Percentiles rank a stretch among this genome's conserved stretches.
phyloP scores from a whole-genome alignment of 345 rosid genomes.

The Lepidium africanum region DNA sequence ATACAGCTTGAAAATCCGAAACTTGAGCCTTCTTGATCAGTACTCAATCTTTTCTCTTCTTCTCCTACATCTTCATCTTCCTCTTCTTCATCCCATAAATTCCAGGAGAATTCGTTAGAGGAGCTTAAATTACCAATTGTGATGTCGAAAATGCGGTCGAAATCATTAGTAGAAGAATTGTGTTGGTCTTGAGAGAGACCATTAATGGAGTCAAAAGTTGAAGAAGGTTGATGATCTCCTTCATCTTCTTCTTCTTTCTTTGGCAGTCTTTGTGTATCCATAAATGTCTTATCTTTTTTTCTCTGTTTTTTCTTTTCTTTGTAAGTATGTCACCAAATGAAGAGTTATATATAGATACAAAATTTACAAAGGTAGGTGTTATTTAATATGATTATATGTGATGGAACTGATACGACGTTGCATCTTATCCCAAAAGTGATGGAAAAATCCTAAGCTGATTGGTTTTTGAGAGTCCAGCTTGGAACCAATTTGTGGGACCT shows the following conservation, averaged over 20 bases:
- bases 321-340: slow-evolving; percentile 3
- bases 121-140: slow-evolving; percentile 23
- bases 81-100: slow-evolving; percentile 22
- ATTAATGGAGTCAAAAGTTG: neutral
- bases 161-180: neutral
- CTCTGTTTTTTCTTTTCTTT: slow-evolving; percentile 8
- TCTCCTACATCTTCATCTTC: slow-evolving; percentile 11
- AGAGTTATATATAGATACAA: neutral
- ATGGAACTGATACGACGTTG: slow-evolving; percentile 20
- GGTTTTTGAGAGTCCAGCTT: slow-evolving; percentile 23
- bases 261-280: slow-evolving; percentile 19
- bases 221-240: slow-evolving; percentile 16
- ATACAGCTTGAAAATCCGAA: slow-evolving; percentile 22
- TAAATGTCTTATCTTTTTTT: slow-evolving; percentile 24
- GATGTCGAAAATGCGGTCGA: slow-evolving; percentile 14
- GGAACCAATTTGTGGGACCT: slow-evolving; percentile 23
- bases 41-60: neutral
- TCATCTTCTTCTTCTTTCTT: slow-evolving; percentile 28
- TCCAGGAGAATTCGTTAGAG: slow-evolving; percentile 27
- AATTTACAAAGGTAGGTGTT: neutral
- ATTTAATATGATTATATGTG: neutral
- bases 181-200: neutral
- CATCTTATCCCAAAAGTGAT: slow-evolving; percentile 30
- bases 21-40: slow-evolving; percentile 29
- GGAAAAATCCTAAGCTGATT: slow-evolving; percentile 15